These are phyloP conservation scores for Gynochthodes officinalis DNA, from an alignment of 257 asterid species.

Conservation along the genomic window DNA sequence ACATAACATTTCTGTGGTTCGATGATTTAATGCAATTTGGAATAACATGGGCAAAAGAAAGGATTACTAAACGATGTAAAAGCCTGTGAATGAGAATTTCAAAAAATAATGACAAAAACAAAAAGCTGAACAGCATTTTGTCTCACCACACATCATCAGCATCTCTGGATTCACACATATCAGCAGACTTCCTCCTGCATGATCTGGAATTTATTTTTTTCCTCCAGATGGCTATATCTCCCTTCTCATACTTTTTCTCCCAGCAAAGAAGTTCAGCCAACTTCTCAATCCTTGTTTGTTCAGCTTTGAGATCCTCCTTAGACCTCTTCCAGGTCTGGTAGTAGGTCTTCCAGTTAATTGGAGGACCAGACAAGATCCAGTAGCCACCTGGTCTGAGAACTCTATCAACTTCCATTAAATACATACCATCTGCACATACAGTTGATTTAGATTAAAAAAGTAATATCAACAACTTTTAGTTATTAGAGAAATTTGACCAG, in stretches of 20 bases:
- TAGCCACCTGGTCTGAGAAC: conserved; percentile 93
- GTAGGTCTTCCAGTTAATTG: conserved; percentile 90
- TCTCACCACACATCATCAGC: conserved; percentile 78
- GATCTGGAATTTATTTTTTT: conserved; percentile 57
- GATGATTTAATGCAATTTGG: not conserved
- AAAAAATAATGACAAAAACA: not conserved
- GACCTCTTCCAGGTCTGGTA: conserved; percentile 78
- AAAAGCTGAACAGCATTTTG: conserved; percentile 1
- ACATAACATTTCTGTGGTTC: not conserved
- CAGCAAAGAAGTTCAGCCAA: conserved; percentile 90
- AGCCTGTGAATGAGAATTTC: not conserved
- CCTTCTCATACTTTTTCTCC: conserved; percentile 96
- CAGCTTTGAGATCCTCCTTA: conserved; percentile 72
- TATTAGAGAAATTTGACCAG: not conserved
- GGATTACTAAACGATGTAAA: not conserved
- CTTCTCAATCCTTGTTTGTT: conserved; percentile 70
- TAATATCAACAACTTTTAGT: not conserved
- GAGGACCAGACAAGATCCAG: conserved; percentile 97
- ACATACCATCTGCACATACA: conserved; percentile 59
- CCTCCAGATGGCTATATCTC: conserved; percentile 76
- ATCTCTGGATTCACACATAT: conserved; percentile 52
- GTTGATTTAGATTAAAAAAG: not conserved
- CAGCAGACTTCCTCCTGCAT: conserved; percentile 54
- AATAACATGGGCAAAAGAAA: not conserved
- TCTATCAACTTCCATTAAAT: conserved; percentile 86